Evolutionary conservation across 1,139 yeast genomes (phyloP), one percentile per base, ranked within the genome.

Genomic region (Nadsonia starkeyi-henricii): DNA sequence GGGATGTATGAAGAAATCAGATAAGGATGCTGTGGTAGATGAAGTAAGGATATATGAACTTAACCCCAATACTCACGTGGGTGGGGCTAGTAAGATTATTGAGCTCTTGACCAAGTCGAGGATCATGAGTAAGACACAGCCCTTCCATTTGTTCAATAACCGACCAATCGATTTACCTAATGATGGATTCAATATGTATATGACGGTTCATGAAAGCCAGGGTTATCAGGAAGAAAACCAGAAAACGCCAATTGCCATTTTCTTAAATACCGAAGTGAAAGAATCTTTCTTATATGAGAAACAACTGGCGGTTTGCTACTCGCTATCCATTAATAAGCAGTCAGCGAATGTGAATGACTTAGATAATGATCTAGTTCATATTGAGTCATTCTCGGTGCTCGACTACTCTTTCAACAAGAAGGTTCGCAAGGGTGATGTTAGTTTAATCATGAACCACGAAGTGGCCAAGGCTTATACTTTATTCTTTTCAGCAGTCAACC

Each of bases 101-200:
- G 83, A 80, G 47, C 66, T 83, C 43, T 64, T 85, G 7, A 78
- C 83, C 52, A 88, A 88, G 61, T 88, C 96, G 0, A 80, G 78
- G 55, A 78, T 89, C 36, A 67, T 88, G 50, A 78, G 80, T 60
- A 89, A 89, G 58, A 74, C 80, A 2, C 84, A 86, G 48, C 89
- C 96, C 2, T 86, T 89, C 64, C 96, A 89, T 66, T 67, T 89
- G 36, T 89, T 89, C 68, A 78, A 75, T 56, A 64, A 67, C 17
- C 44, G 51, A 47, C 36, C 46, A 43, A 21, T 39, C 30, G 23
- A 36, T 43, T 0, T 46, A 39, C 20, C 17, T 33, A 15, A 9
- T n/a, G 39, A 33, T 33, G 49, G 49, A 3, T 45, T 47, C 19
- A 47, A 47, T 41, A 60, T 82, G 0, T 88, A 78, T 62, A 79